phyloP scores from a whole-genome alignment of 495 filamentous ascomycete genomes.

The Parachaetomium inaequale region DNA sequence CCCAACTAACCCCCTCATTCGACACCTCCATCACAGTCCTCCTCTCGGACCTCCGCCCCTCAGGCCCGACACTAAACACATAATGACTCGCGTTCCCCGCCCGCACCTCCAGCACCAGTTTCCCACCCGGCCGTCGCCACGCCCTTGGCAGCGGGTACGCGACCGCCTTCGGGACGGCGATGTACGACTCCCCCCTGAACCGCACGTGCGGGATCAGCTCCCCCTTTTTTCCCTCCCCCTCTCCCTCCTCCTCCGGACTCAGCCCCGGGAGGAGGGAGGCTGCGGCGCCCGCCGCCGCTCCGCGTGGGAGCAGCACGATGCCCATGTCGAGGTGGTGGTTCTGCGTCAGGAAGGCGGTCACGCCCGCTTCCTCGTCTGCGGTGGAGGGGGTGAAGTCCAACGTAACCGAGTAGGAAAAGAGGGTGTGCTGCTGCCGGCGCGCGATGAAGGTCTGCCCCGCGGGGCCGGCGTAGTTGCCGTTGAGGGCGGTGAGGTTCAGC shows the following conservation, averaged over 20 bases:
- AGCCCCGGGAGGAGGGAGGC: conserved; percentile 9
- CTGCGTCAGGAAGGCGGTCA: conserved; percentile 49
- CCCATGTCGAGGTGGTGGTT: conserved; percentile 53
- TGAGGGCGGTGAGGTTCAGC: conserved; percentile 47
- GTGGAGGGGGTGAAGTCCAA: conserved; percentile 38
- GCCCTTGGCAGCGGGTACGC: conserved; percentile 29
- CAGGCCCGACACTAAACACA: conserved; percentile 42
- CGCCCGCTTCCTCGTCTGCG: conserved; percentile 40
- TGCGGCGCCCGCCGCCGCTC: conserved; percentile 17
- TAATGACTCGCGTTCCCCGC: conserved; percentile 47
- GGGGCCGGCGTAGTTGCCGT: conserved; percentile 44
- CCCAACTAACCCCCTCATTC: conserved; percentile 47
- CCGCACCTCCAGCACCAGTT: conserved; percentile 43
- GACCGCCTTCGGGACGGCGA: conserved; percentile 32
- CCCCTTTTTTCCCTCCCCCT: not conserved
- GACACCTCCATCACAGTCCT: conserved; percentile 36
- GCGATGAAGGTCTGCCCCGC: conserved; percentile 46
- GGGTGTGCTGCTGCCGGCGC: conserved; percentile 47
- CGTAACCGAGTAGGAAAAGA: conserved; percentile 47
- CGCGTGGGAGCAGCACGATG: conserved; percentile 40
- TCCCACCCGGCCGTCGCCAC: conserved; percentile 36
- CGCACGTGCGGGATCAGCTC: conserved; percentile 33
- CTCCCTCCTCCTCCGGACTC: not conserved
- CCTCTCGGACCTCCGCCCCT: conserved; percentile 30
- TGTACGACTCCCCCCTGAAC: conserved; percentile 39